Evolutionary conservation across 2,329 filamentous ascomycete species (phyloP).

Genomic region (Neoascochyta sp.): DNA sequence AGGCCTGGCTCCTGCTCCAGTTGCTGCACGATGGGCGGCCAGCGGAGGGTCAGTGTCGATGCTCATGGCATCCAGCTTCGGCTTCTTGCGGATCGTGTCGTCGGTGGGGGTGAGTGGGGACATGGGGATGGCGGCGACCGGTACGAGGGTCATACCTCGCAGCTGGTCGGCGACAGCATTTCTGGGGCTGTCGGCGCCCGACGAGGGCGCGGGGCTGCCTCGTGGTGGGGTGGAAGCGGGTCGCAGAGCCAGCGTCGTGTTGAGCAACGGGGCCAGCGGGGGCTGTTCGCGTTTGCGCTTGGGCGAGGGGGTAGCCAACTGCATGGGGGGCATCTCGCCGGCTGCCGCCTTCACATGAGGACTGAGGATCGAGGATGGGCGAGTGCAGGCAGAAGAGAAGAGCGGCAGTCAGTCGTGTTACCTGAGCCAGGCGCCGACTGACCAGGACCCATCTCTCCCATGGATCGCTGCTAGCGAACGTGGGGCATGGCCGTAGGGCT

Average conservation of each 20-base stretch:
- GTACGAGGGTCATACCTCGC: constrained; percentile 28
- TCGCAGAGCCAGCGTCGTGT: constrained; percentile 28
- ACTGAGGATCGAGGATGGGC: constrained; percentile 1
- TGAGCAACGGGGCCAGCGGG: constrained; percentile 28
- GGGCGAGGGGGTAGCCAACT: constrained; percentile 35
- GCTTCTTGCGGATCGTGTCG: constrained; percentile 35
- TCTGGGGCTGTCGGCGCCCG: constrained; percentile 30
- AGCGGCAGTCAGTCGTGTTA: constrained; percentile 8
- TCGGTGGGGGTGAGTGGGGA: constrained; percentile 35
- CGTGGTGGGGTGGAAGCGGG: constrained; percentile 23
- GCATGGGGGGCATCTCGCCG: constrained; percentile 34
- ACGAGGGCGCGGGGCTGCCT: constrained; percentile 20
- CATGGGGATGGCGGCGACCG: constrained; percentile 28
- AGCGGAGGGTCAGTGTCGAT: constrained; percentile 16
- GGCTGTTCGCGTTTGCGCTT: constrained; percentile 39
- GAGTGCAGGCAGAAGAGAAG: constrained; percentile 7
- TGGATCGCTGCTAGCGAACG: constrained; percentile 18
- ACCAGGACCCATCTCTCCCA: constrained; percentile 4
- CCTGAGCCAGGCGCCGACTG: background rate
- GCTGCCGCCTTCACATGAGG: constrained; percentile 23
- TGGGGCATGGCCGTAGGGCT: constrained; percentile 20
- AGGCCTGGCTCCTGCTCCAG: too few species aligned
- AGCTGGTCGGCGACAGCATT: constrained; percentile 38
- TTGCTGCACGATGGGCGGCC: too few species aligned
- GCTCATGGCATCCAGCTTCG: constrained; percentile 28